Base-by-base conservation (phyloP, 176 grass and related monocot species). In the Cymbopogon citratus region DNA sequence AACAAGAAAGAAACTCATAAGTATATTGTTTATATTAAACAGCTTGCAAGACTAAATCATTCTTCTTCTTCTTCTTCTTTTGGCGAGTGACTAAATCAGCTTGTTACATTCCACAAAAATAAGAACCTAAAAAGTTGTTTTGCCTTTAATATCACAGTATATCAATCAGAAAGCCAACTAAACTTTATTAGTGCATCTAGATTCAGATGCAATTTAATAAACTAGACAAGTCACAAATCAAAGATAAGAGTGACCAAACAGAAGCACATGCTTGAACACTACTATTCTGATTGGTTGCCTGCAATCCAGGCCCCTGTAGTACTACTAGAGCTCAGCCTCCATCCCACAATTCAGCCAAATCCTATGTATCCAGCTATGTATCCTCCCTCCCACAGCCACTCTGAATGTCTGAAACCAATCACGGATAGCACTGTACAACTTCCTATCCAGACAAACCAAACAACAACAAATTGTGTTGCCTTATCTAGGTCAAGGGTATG, bases 191-290 rank as follows among this genome's bases (percentile, higher is more conserved):
- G 19, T 40, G 1, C 35, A 5, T 41, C 18, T 26, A 77, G 23
- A 41, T 82, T 31, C 6, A 82, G 9, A 35, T 66, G 43, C 16
- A 80, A 64, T 79, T 71, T 71, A 74, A 66, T 31, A 25, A 80
- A 6, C 64, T 16, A 44, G 29, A 13, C 5, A 54, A 13, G 19
- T n/a, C 19, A 69, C 26, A 28, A 21, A 76, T 68, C n/a, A 15
- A 75, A 52, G 12, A 28, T 26, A 3, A 33, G 31, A 41, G 23
- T 57, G 5, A 57, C 16, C 33, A 74, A 74, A 73, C 45, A 75
- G 66, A 24, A 16, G 54, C 15, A 15, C 21, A 51, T 12, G 16
- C 28, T 15, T 64, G 5, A 12, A 23, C 33, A 10, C 12, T 23
- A 56, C 8, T 7, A 56, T 19, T n/a, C 52, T 56, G 5, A 56